Evolutionary conservation across 495 filamentous ascomycete species (phyloP).

Genomic region (Neurospora terricola): DNA sequence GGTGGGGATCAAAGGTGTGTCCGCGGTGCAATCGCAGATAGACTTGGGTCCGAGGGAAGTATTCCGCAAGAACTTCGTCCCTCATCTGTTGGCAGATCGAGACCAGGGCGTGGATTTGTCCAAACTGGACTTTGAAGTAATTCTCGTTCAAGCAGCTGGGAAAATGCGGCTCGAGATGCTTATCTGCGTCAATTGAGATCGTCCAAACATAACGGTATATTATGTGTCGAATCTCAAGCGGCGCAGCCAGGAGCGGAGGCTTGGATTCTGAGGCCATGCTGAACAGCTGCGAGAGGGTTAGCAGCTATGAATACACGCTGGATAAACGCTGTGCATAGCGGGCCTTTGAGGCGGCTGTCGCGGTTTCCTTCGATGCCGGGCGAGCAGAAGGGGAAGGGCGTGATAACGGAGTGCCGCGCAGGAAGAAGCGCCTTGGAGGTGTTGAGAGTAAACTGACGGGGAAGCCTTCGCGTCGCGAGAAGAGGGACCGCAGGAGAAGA

Average conservation of each 20-base stretch:
- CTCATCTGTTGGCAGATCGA: not conserved
- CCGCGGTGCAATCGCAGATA: not conserved
- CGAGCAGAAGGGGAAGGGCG: not conserved
- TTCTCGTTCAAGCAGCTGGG: not conserved
- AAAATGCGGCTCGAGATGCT: not conserved
- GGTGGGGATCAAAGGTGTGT: too few species aligned
- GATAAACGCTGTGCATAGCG: not conserved
- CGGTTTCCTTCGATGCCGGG: not conserved
- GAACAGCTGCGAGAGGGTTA: not conserved
- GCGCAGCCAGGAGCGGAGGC: not conserved
- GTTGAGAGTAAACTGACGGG: not conserved
- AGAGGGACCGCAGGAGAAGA: not conserved
- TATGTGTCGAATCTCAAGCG: not conserved
- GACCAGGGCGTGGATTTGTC: not conserved
- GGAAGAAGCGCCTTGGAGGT: not conserved
- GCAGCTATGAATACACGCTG: not conserved
- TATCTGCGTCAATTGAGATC: not conserved
- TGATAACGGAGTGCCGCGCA: not conserved
- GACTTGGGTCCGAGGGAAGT: not conserved
- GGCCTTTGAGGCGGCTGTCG: not conserved
- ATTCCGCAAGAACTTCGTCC: not conserved
- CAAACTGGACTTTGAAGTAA: not conserved
- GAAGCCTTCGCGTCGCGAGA: not conserved
- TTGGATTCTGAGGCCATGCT: not conserved
- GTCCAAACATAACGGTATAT: not conserved